Evolutionary conservation across 1,284 basidiomycete genomes (phyloP).

Genomic region (Phaffia rhodozyma): DNA sequence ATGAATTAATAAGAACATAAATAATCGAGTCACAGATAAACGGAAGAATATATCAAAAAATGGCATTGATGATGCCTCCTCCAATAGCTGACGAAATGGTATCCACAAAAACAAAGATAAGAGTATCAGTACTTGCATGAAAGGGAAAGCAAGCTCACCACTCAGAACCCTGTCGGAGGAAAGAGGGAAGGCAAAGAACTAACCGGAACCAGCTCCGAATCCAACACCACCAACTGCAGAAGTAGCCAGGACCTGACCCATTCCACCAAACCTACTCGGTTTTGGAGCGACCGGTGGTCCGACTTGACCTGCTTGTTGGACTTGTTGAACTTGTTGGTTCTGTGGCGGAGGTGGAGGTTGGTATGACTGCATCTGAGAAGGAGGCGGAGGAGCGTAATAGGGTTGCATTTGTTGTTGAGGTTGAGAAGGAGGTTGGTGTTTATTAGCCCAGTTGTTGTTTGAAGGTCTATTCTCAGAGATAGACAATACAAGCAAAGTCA

Average conservation of each 20-base stretch:
- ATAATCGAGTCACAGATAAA: too few relatives aligned
- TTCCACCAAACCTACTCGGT: not conserved
- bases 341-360: not conserved
- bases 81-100: not conserved
- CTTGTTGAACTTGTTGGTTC: not conserved
- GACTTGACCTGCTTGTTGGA: conserved; percentile 1
- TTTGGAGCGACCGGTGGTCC: not conserved
- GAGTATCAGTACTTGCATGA: too few relatives aligned
- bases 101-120: too few relatives aligned
- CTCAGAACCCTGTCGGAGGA: too few relatives aligned
- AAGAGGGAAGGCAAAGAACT: too few relatives aligned
- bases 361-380: not conserved
- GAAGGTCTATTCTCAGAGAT: not conserved
- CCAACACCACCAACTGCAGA: not conserved
- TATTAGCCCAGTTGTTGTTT: not conserved
- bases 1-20: too few relatives aligned
- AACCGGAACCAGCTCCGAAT: not conserved
- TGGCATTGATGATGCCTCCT: conserved; percentile 2
- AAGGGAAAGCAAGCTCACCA: too few relatives aligned
- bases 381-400: not conserved
- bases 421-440: not conserved
- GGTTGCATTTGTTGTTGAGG: not conserved
- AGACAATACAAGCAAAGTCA: not conserved
- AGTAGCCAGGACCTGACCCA: not conserved
- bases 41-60: not conserved